Evolutionary conservation across 2,329 filamentous ascomycete genomes (phyloP).

Genomic region (Cordyceps pruinosa): DNA sequence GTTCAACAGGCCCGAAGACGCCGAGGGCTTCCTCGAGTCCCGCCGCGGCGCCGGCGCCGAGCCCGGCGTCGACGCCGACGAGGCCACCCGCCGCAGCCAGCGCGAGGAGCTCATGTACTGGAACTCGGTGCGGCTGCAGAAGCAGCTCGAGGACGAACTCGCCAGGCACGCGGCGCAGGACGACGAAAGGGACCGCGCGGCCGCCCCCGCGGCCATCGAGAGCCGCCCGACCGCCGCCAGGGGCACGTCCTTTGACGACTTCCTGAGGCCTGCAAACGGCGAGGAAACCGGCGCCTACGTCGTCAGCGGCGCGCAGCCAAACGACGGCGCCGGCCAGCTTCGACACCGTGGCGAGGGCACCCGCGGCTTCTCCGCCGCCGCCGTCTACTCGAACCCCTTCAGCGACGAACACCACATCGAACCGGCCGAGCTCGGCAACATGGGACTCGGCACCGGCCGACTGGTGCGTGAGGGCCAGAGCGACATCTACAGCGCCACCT

Average conservation of each 20-base stretch:
- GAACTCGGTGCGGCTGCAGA: conserved; percentile 50
- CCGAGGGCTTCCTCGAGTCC: conserved; percentile 54
- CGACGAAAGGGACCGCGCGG: neutral
- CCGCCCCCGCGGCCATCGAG: conserved; percentile 15
- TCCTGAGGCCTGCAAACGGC: conserved; percentile 43
- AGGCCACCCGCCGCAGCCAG: conserved; percentile 53
- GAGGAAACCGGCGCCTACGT: conserved; percentile 50
- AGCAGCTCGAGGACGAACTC: conserved; percentile 29
- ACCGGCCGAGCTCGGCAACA: conserved; percentile 33
- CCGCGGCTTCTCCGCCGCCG: conserved; percentile 34
- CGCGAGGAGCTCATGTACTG: conserved; percentile 60
- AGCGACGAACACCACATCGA: conserved; percentile 50
- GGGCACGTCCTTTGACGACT: conserved; percentile 51
- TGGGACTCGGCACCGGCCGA: conserved; percentile 32
- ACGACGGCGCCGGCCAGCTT: conserved; percentile 36
- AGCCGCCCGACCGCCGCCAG: conserved; percentile 15
- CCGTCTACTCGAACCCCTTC: conserved; percentile 53
- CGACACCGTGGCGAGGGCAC: conserved; percentile 42
- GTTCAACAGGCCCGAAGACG: conserved; percentile 61
- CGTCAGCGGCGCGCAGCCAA: conserved; percentile 49
- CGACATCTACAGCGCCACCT: conserved; percentile 53
- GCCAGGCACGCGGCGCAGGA: conserved; percentile 16
- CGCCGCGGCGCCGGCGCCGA: conserved; percentile 35
- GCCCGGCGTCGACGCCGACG: conserved; percentile 52
- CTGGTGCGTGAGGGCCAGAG: conserved; percentile 43